Percentiles rank a stretch among this genome's conserved stretches.
Evolutionary conservation across 1,284 basidiomycete species (phyloP).

Genomic region (Pseudozyma hubeiensis): DNA sequence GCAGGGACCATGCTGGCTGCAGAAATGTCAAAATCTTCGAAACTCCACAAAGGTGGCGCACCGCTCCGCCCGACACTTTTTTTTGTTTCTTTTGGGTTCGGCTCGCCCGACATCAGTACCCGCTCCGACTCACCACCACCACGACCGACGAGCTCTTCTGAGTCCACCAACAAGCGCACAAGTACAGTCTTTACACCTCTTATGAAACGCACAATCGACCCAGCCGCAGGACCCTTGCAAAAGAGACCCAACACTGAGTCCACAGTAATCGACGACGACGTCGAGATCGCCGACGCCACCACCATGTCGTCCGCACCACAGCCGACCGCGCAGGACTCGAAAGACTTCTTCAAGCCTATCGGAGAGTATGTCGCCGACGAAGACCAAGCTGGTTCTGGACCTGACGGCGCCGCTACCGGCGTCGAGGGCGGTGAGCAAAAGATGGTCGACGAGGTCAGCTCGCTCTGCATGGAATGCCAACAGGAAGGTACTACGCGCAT

Average conservation of each 20-base stretch:
- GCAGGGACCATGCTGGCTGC: too few relatives aligned
- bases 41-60: constrained; percentile 8
- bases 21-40: not conserved
- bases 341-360: constrained; percentile 60
- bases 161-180: too few relatives aligned
- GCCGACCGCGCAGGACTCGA: constrained; percentile 13
- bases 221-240: constrained; percentile 30
- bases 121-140: not conserved
- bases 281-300: constrained; percentile 36
- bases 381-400: constrained; percentile 3
- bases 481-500: constrained; percentile 92
- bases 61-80: not conserved
- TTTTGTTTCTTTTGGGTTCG: not conserved
- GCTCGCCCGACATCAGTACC: constrained; percentile 1
- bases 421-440: constrained; percentile 42
- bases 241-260: constrained; percentile 46
- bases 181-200: not conserved
- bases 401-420: constrained; percentile 9
- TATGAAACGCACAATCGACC: constrained; percentile 47
- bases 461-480: constrained; percentile 92
- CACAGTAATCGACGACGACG: constrained; percentile 16
- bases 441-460: constrained; percentile 75
- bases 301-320: constrained; percentile 32
- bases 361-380: constrained; percentile 49
- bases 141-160: not conserved